These are phyloP conservation scores for Petasospora rhodanensis DNA, from an alignment of 1,139 yeast species.

Conservation along the genomic window DNA sequence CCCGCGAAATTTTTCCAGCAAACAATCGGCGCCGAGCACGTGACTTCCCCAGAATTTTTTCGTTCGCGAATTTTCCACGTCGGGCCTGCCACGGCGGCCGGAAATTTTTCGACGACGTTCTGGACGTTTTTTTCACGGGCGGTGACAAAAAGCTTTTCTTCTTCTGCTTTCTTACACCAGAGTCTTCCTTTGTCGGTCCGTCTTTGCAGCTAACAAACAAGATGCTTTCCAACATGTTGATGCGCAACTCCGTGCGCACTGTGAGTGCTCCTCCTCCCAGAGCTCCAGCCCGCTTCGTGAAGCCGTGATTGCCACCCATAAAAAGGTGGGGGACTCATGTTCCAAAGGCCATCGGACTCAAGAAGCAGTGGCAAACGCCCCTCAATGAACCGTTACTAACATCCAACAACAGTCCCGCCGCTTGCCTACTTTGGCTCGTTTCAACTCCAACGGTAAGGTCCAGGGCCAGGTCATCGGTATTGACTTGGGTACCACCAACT, in stretches of 20 bases:
- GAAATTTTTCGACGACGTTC: too few species aligned
- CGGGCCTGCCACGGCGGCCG: too few species aligned
- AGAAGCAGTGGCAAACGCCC: background rate
- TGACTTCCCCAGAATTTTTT: too few species aligned
- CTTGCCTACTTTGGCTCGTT: constrained; percentile 46
- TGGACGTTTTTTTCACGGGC: too few species aligned
- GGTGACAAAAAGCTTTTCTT: too few species aligned
- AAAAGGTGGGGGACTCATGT: too few species aligned
- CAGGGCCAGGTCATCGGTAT: constrained; percentile 63
- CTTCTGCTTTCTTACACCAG: background rate
- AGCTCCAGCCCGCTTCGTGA: too few species aligned
- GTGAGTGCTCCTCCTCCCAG: constrained; percentile 18
- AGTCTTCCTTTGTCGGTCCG: background rate
- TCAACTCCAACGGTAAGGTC: constrained; percentile 38
- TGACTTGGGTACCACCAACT: constrained; percentile 77
- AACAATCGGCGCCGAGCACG: too few species aligned
- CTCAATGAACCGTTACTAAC: constrained; percentile 12
- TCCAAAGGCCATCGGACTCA: too few species aligned
- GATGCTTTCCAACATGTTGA: constrained; percentile 25
- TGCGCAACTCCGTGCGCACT: constrained; percentile 24
- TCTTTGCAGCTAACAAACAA: constrained; percentile 5
- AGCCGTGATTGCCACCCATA: background rate
- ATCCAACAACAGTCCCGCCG: constrained; percentile 29
- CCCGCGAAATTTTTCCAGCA: too few species aligned
- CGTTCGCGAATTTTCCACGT: too few species aligned